These are phyloP conservation scores for Pogostemon cablin DNA, from an alignment of 257 asterid species.

Conservation along the genomic window DNA sequence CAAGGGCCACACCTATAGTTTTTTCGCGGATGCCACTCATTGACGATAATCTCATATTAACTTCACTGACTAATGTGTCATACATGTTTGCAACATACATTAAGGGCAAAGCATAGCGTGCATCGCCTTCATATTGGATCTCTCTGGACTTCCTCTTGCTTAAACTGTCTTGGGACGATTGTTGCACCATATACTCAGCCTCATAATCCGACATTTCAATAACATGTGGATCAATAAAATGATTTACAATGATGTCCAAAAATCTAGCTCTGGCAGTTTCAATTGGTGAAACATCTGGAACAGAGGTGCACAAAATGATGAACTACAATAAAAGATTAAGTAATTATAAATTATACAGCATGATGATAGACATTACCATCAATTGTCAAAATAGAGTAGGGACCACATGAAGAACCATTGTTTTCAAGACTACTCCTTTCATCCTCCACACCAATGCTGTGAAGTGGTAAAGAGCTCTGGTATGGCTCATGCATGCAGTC, in stretches of 20 bases:
- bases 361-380: slow-evolving; percentile 56
- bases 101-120: slow-evolving; percentile 82
- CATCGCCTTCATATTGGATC: slow-evolving; percentile 80
- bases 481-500: slow-evolving; percentile 86
- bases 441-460: slow-evolving; percentile 74
- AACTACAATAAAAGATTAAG: slow-evolving; percentile 24
- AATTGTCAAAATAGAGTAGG: slow-evolving; percentile 65
- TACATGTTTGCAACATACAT: slow-evolving; percentile 96
- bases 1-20: slow-evolving; percentile 96
- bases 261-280: slow-evolving; percentile 94
- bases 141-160: slow-evolving; percentile 75
- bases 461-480: slow-evolving; percentile 73
- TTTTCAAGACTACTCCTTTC: slow-evolving; percentile 78
- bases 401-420: slow-evolving; percentile 64
- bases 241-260: slow-evolving; percentile 74
- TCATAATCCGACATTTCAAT: slow-evolving; percentile 67
- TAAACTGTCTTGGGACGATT: slow-evolving; percentile 56
- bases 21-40: slow-evolving; percentile 83
- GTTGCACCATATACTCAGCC: slow-evolving; percentile 66
- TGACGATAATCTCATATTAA: slow-evolving; percentile 72
- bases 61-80: slow-evolving; percentile 89
- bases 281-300: slow-evolving; percentile 87
- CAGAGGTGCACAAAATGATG: slow-evolving; percentile 29
- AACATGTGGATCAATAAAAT: slow-evolving; percentile 71
- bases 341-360: slow-evolving; percentile 3